These are phyloP conservation scores for Gardenia jasminoides DNA, from an alignment of 257 asterid genomes.

Conservation along the genomic window DNA sequence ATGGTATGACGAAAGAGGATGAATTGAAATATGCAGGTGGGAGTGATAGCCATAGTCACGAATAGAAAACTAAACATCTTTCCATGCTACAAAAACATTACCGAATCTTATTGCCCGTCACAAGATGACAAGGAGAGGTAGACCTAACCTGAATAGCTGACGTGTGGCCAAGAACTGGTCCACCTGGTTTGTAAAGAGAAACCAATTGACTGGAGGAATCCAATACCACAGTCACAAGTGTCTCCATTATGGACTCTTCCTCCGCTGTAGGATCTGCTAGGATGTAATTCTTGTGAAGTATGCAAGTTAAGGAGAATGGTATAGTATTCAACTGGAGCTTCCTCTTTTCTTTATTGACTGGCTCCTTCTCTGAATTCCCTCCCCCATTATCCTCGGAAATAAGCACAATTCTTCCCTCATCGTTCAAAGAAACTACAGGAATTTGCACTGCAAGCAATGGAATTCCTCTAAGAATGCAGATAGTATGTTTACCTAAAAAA, in stretches of 20 bases:
- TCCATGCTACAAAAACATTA: background rate
- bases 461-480: constrained; percentile 5
- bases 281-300: constrained; percentile 84
- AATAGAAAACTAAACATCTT: background rate
- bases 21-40: background rate
- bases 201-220: constrained; percentile 74
- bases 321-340: constrained; percentile 53
- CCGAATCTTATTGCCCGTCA: background rate
- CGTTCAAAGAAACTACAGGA: constrained; percentile 74
- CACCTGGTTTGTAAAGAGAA: constrained; percentile 88
- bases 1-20: background rate
- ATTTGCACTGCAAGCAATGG: constrained; percentile 66
- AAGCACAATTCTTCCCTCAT: constrained; percentile 80
- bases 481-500: background rate
- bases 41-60: background rate
- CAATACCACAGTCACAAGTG: constrained; percentile 67
- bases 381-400: constrained; percentile 49
- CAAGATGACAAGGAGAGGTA: constrained; percentile 3
- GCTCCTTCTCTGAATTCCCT: constrained; percentile 53
- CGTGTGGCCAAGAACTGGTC: constrained; percentile 67
- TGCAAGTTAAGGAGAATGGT: constrained; percentile 77
- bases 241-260: constrained; percentile 95
- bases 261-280: constrained; percentile 94
- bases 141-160: constrained; percentile 71
- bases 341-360: constrained; percentile 73